Evolutionary conservation across 2,329 filamentous ascomycete species (phyloP), one percentile per base, ranked within the genome.

Genomic region (Colletotrichum euphorbiae): DNA sequence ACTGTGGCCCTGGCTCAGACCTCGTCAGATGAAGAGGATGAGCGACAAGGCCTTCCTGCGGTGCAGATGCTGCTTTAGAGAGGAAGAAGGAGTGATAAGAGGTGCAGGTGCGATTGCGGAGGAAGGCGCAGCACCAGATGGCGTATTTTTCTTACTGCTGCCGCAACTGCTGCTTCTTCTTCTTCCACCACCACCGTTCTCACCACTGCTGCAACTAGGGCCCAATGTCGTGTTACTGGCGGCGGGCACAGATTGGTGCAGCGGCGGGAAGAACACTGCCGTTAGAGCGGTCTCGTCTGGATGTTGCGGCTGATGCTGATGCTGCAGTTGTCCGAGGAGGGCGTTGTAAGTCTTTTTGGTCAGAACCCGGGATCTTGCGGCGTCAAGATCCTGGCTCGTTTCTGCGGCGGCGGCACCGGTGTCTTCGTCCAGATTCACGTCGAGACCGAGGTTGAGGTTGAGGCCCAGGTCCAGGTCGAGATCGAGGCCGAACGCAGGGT

Each of bases 311-410:
- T 45, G 36, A 15, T 62, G 59, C 50, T 28, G 48, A 33, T 12
- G 46, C 24, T 62, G 59, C 48, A 17, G 31, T n/a, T 36, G 42
- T 6, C 45, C 43, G n/a, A 36, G 33, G 21, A 40, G 31, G 15
- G 40, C 36, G 48, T 48, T 62, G 57, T 62, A 21, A 17, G 13
- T 62, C 19, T 61, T 66, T n/a, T 62, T 57, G 42, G 31, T 50
- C 48, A 50, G 40, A 42, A 50, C 21, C 40, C 58, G 33, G 50
- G 31, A 48, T 59, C 42, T 28, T 38, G 33, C 28, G 17, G 28
- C 40, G 56, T 48, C 40, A 24, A 31, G 15, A 12, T 21, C 46
- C 28, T 54, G 51, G 33, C 13, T 4, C 42, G 55, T 15, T 38
- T 9, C 43, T 51, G 24, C 8, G 12, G 50, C 43, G 45, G 42